phyloP scores from a whole-genome alignment of 805 yeast species.

The Starmerella asiatica region DNA sequence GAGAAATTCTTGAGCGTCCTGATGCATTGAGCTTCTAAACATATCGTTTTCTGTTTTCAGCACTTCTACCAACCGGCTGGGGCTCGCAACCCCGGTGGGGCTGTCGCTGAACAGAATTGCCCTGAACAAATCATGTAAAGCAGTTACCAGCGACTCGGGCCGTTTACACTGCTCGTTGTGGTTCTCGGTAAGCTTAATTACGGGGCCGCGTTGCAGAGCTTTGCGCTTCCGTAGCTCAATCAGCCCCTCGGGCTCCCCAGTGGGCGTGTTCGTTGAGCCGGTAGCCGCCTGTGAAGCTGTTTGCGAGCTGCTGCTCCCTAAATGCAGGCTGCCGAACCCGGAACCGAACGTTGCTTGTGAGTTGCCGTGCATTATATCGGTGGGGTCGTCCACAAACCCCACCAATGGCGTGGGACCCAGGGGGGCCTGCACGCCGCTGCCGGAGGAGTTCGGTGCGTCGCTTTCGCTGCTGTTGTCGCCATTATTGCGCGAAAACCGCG shows the following conservation, averaged over 20 bases:
- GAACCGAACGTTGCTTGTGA: neutral
- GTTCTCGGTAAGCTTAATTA: conserved; percentile 65
- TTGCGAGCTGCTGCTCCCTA: neutral
- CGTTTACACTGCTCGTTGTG: conserved; percentile 39
- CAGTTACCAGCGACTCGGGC: conserved; percentile 41
- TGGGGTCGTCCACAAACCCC: conserved; percentile 12
- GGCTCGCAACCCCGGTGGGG: conserved; percentile 73
- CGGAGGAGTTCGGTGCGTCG: neutral
- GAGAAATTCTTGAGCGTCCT: conserved; percentile 94
- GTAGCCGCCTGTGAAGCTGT: neutral
- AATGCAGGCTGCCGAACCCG: neutral
- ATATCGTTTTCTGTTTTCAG: conserved; percentile 70
- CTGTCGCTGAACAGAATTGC: conserved; percentile 59
- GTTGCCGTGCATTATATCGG: neutral
- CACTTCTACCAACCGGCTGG: conserved; percentile 56
- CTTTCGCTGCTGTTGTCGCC: neutral
- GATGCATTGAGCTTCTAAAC: conserved; percentile 88
- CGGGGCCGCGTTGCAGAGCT: conserved; percentile 70
- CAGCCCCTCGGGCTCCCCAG: conserved; percentile 7
- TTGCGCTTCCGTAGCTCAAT: conserved; percentile 64
- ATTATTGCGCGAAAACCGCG: conserved; percentile 5
- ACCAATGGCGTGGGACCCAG: conserved; percentile 10
- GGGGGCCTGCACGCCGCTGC: neutral
- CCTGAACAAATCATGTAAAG: conserved; percentile 77
- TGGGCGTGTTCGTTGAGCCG: neutral